Base-by-base conservation (phyloP, 2,329 filamentous ascomycete genomes). In the Colletotrichum graminicola region DNA sequence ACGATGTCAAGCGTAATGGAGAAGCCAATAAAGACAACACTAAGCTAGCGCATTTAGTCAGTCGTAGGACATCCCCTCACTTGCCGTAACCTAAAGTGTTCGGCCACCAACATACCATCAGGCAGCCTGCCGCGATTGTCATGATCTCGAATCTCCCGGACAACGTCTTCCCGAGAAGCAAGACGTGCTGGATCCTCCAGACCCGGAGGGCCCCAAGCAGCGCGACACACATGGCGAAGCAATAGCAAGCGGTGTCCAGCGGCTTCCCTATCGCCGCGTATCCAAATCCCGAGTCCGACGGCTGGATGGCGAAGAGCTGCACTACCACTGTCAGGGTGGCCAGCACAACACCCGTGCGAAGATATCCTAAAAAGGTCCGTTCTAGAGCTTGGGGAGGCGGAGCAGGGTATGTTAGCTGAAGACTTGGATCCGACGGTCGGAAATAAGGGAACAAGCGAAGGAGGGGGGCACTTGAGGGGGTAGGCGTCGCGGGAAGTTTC, bases 281-380 rank as follows among this genome's bases (percentile, higher is more conserved):
- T 1, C 89, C 89, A 69, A 92, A 86, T 5, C 74, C 73, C 6
- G 74, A 67, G 14, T 81, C 79, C 21, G 80, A 76, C 11, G 83
- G 76, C 34, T 83, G 77, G 39, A 89, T 84, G 26, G 87, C 84
- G 75, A 93, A 93, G 10, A 94, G 85, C 76, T 94, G 92, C 0
- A 91, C 89, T 36, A 92, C 86, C 3, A 89, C 75, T 3, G 92
- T 88, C 26, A 90, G 82, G 81, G 93, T 91, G 18, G 91, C 90
- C 49, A 94, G 83, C n/a, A 88, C 85, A 47, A 92, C 80, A 0
- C 91, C 93, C 1, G 92, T 94, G 26, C 92, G 88, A 39, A 94
- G 85, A 78, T 94, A 94, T 39, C 87, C 91, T 23, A 94, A 87
- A 77, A 91, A 94, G 23, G 92, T 94, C 67, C 92, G 85, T 80